These are phyloP conservation scores for Solanum hybrid DNA, from an alignment of 305 asterid species.

Conservation along the genomic window DNA sequence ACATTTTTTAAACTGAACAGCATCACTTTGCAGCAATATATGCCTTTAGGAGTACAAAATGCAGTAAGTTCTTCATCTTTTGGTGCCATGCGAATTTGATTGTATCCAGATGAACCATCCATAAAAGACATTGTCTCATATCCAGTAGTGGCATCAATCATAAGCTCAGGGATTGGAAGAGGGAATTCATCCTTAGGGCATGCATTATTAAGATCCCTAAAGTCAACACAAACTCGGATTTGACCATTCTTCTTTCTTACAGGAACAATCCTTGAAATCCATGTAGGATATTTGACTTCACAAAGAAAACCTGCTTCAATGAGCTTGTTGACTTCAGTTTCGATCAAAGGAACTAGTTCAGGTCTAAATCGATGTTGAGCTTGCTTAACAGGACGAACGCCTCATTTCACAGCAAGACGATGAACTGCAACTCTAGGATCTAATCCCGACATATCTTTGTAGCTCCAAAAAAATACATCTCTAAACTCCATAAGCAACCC, in stretches of 20 bases:
- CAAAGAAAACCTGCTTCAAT: background rate
- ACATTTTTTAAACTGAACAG: too few relatives aligned
- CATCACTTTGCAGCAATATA: too few relatives aligned
- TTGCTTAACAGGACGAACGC: rapidly evolving
- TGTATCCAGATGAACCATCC: too few relatives aligned
- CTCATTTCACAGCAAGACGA: background rate
- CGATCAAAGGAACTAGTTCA: background rate
- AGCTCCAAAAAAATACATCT: background rate
- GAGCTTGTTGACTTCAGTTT: background rate
- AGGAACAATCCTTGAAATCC: background rate
- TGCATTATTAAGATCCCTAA: background rate
- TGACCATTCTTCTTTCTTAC: background rate
- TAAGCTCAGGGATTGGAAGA: background rate
- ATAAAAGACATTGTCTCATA: too few relatives aligned
- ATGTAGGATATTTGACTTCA: background rate
- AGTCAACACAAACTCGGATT: background rate
- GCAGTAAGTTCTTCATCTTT: too few relatives aligned
- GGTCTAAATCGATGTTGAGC: background rate
- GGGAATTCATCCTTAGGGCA: background rate
- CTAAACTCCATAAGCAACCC: background rate
- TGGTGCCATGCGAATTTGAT: too few relatives aligned
- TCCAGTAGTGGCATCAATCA: too few relatives aligned
- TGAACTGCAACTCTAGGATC: background rate
- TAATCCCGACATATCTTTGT: background rate
- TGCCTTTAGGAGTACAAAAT: too few relatives aligned